Base-by-base conservation (phyloP, 768 basidiomycete genomes). In the Lentinus brumalis region DNA sequence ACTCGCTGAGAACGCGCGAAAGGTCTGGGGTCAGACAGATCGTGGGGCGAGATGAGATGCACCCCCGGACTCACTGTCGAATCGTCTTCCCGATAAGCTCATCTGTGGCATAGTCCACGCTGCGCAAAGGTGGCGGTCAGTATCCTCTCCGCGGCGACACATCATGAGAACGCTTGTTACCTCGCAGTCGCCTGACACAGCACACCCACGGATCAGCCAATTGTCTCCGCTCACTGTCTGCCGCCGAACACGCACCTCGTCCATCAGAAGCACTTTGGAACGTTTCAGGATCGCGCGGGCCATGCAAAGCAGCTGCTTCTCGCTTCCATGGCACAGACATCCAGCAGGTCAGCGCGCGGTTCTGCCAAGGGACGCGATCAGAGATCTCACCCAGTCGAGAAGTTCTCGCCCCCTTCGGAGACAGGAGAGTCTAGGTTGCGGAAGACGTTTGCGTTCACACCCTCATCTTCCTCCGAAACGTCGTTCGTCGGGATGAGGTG, bases 291-390 rank as follows among this genome's bases (percentile, higher is more conserved):
- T 92, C 2, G 92, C 91, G 56, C 92, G 81, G 5, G 92, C 92
- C 91, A 94, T 92, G 70, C 92, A 92, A 8, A 94, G 77, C n/a
- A 94, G 73, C 72, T 94, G 92, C 67, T 91, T 92, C 75, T 93
- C 89, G 35, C 87, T 86, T 31, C 38, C 30, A 52, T 14, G 14
- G 46, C 46, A 9, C 26, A 49, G 11, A 15, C 39, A 41, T 26
- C 21, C 32, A 53, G 50, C 39, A 57, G 42, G 50, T 63, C 35
- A 57, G 61, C 50, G 56, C 45, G 39, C 41, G 29, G 44, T 56
- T 30, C 10, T 41, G 52, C 11, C 53, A 11, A 45, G 54, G 31
- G 11, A 41, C 45, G 29, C 45, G 42, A 61, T 38, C 31, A 53
- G 32, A 41, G 30, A 59, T 70, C 80, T 49, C 59, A 89, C 88